Base-by-base conservation (phyloP, 2,329 filamentous ascomycete species). In the Ophiocordyceps camponoti-rufipedis region DNA sequence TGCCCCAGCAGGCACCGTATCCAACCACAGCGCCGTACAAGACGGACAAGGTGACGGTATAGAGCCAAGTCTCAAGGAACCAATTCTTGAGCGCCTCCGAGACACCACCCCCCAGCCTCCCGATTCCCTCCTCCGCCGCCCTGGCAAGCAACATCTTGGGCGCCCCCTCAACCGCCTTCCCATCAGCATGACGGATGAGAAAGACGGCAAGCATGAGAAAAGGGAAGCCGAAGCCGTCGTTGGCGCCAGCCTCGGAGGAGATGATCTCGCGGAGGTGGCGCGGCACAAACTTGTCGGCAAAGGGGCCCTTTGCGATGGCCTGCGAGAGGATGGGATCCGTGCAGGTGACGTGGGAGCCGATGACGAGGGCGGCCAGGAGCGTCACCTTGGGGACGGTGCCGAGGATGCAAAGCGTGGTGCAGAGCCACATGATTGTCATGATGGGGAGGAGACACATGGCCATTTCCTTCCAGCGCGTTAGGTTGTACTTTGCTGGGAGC, bases 281-380 rank as follows among this genome's bases (percentile, higher is more conserved):
- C 10, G 69, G 63, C 2, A 80, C 74, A 47, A 70, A 79, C 48
- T 75, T 77, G 52, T 80, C 75, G 0, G 76, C 67, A 50, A 80
- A 57, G 0, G 73, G 71, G 0, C 74, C 74, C 54, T 79, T 79
- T 16, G 75, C 76, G 14, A 79, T 67, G 28, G 74, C 72, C 51
- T 78, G 74, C 0, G 74, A 77, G 5, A 80, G 61, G n/a, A 79
- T 65, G 0, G 75, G 75, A 48, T 79, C 76, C 0, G 75, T 80
- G 46, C 68, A 76, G 3, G 75, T 77, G 11, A 78, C 74, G 44
- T 72, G 77, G 0, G 75, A 73, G 2, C 67, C 74, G 48, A 80
- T 74, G 18, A 74, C 73, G 39, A 80, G 59, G 1, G 71, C 66
- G 2, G 70, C 62, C 2, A 75, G 61, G 13, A 75, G 61, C 0